A percentile compares a stretch with the other conserved stretches of the same genome.
Evolutionary conservation across 768 basidiomycete species (phyloP).

Genomic region (Tephrocybe sp.): DNA sequence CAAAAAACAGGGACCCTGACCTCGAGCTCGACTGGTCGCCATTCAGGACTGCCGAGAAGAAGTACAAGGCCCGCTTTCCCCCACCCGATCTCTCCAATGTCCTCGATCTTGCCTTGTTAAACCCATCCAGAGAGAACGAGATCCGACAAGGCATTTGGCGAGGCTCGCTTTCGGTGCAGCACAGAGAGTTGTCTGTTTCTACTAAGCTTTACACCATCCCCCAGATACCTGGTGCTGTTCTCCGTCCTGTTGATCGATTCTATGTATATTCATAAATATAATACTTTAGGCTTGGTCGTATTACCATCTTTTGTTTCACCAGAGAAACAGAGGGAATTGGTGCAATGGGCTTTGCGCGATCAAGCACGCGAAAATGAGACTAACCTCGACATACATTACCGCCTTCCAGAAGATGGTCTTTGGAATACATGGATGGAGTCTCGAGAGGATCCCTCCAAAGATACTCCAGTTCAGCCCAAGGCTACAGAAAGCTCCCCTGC

Average conservation of each 20-base stretch:
- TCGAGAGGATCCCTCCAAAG: conserved; percentile 27
- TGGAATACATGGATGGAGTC: conserved; percentile 64
- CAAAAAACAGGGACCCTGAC: conserved; percentile 47
- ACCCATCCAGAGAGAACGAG: conserved; percentile 40
- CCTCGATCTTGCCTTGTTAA: conserved; percentile 62
- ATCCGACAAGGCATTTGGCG: conserved; percentile 46
- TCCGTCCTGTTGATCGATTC: conserved; percentile 1
- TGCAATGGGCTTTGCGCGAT: conserved; percentile 70
- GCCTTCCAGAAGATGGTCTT: conserved; percentile 70
- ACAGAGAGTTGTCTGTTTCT: conserved; percentile 28
- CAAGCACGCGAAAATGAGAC: conserved; percentile 84
- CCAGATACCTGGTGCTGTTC: conserved; percentile 53
- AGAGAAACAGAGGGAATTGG: conserved; percentile 64
- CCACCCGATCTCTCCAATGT: conserved; percentile 71
- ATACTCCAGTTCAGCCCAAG: conserved; percentile 45
- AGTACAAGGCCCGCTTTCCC: conserved; percentile 76
- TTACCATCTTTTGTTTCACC: conserved; percentile 72
- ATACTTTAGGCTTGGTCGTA: conserved; percentile 74
- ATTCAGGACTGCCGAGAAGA: conserved; percentile 78
- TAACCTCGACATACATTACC: conserved; percentile 87
- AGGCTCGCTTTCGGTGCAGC: conserved; percentile 41
- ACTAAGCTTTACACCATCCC: conserved; percentile 48
- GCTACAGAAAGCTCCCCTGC: conserved; percentile 28
- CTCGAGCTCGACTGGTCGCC: conserved; percentile 64
- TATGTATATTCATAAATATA: conserved; percentile 15